A percentile compares a stretch with the other conserved stretches of the same genome.
Evolutionary conservation across 2,329 filamentous ascomycete genomes (phyloP).

Genomic region (Hansfordia pulvinata): DNA sequence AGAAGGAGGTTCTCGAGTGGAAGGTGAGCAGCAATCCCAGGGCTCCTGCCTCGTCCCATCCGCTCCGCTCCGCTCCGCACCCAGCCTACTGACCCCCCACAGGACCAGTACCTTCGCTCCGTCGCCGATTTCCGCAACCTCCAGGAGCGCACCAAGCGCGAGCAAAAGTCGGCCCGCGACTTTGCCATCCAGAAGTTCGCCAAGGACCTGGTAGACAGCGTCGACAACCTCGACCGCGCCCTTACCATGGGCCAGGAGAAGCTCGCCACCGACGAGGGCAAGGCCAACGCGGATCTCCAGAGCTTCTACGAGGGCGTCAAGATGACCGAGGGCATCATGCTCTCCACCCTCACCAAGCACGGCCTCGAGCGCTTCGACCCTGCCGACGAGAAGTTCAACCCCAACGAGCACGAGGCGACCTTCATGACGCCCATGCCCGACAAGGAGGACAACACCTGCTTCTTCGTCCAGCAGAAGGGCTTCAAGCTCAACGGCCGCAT

Average conservation of each 20-base stretch:
- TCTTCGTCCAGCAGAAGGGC: constrained; percentile 89
- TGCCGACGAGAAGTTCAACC: constrained; percentile 77
- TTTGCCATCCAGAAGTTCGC: constrained; percentile 95
- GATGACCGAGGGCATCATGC: constrained; percentile 86
- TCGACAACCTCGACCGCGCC: constrained; percentile 96
- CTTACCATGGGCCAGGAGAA: constrained; percentile 68
- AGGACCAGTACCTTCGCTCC: constrained; percentile 92
- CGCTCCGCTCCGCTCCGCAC: constrained; percentile 97
- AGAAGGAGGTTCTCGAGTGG: constrained; percentile 63
- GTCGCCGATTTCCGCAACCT: constrained; percentile 97
- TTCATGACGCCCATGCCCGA: constrained; percentile 82
- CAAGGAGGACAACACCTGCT: constrained; percentile 83
- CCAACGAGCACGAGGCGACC: constrained; percentile 90
- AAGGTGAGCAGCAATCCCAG: constrained; percentile 49
- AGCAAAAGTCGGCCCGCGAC: constrained; percentile 74
- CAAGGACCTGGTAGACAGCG: constrained; percentile 83
- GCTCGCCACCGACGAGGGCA: constrained; percentile 33
- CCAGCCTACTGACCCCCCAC: constrained; percentile 36
- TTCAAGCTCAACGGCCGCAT: constrained; percentile 87
- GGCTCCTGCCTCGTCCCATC: constrained; percentile 92
- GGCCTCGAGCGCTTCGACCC: constrained; percentile 85
- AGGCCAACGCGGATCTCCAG: constrained; percentile 48
- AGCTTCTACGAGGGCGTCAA: constrained; percentile 80
- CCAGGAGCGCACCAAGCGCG: constrained; percentile 84
- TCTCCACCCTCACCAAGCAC: constrained; percentile 84